Evolutionary conservation across 1,284 basidiomycete genomes (phyloP), one percentile per base, ranked within the genome.

Genomic region (Jaminaea rosea): DNA sequence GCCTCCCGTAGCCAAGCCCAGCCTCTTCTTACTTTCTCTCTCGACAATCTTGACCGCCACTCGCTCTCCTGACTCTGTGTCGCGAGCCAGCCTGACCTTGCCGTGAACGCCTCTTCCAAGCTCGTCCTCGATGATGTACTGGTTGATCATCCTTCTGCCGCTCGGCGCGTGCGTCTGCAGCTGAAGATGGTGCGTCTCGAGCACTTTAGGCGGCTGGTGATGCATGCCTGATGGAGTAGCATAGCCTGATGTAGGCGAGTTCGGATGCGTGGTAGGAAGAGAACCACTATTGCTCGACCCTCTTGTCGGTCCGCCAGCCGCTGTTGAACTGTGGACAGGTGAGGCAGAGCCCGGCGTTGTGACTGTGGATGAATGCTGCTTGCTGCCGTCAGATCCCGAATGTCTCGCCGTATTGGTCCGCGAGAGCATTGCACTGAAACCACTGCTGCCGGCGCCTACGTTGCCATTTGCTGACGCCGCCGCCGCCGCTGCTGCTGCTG

Each of bases 31-130:
- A 26, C 60, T 52, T 46, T 72, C 67, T 17, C 70, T 50, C 55
- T 68, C 65, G 3, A 73, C 71, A 21, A 73, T 73, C 51, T 73
- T 73, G 59, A 73, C 58, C 7, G 72, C 72, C 0, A 73, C 72
- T 9, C 56, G 59, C 36, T 69, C 63, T 29, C 65, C 63, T 5
- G 68, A 68, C 29, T 65, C 60, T 11, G 62, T 62, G 49, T 73
- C 65, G 15, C 57, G 56, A 9, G 72, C 72, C 6, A 69, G 56
- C 4, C 70, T 58, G 11, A 73, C 72, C 36, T 63, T 65, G 32
- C 72, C 72, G 37, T 72, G 69, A 4, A 69, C 69, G 29, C 72
- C 72, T 8, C 65, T 58, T 32, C 72, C 71, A 1, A 73, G 59
- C 49, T 73, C 69, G 15, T 56, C 58, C 32, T 69, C 67, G 77